Base-by-base conservation (phyloP, 2,329 filamentous ascomycete species). In the Diplodia seriata region DNA sequence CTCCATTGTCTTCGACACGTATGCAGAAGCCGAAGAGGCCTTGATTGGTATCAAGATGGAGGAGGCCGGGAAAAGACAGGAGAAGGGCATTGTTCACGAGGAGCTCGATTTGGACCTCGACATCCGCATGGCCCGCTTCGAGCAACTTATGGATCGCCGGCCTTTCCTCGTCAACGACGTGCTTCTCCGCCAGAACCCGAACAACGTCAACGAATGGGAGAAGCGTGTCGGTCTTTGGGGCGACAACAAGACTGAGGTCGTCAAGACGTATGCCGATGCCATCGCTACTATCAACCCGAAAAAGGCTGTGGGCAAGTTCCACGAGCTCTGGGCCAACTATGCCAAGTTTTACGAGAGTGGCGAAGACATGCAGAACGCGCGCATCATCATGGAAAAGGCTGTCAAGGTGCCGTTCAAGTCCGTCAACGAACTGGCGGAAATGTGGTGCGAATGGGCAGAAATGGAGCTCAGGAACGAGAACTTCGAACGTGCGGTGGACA, bases 391-490 rank as follows among this genome's bases (percentile, higher is more conserved):
- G 87, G 94, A 98, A 78, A 99, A 98, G 81, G 94, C 94, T 15
- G 92, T 97, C 76, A 98, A 97, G 76, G 95, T 99, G 1, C 94
- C 94, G 0, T 99, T 96, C 85, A 98, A 97, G 76, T 96, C 94
- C 0, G 94, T 99, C n/a, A 89, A 91, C 36, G 95, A 99, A 79
- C 85, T 99, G 68, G 95, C 95, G 23, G 95, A 99, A 75, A 97
- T 95, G 86, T 99, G 95, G 95, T 96, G 96, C 71, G 93, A 97
- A 80, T 99, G 95, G 94, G 94, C 96, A 0, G 94, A 99, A 80
- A 93, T 99, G 91, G 95, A 99, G 78, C 85, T 99, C 59, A 91
- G 95, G 59, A 93, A 93, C 74, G 94, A 98, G 75, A 96, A 98
- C 76, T 97, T 98, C 71, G 94, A 98, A 76, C 91, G 92, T 74